Base-by-base conservation (phyloP, 2,329 filamentous ascomycete genomes). In the Claviceps sp. region DNA sequence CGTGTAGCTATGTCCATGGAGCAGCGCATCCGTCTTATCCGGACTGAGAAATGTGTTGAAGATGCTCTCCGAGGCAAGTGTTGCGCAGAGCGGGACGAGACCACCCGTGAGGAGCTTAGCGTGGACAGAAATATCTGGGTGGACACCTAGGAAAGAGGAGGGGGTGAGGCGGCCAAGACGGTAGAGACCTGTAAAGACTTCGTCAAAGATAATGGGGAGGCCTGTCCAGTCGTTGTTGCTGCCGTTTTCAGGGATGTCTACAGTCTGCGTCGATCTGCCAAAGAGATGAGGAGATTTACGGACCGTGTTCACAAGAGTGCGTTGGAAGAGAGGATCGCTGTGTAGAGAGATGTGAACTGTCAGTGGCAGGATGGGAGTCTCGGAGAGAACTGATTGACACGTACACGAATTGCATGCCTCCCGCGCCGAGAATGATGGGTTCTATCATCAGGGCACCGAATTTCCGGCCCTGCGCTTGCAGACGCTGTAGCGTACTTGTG, bases 1-100 rank as follows among this genome's bases (percentile, higher is more conserved):
- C 0, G 88, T 94, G 66, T 94, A 94, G 64, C 86, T 91, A 63
- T 94, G 88, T 0, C 88, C 88, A 58, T 94, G 88, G 3, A 94
- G 70, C 5, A 94, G 67, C 0, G 88, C 88, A 57, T 91, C 86
- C 0, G 78, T 80, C 68, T 93, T 94, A 47, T 88, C 81, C 1
- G 78, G 71, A 50, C 83, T 82, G 13, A 78, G 69, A 61, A 94
- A 94, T 0, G 80, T 78, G 1, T 79, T 61, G 64, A 89, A 93
- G 45, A 94, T 83, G 53, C 74, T 75, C 53, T 88, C 73, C 38
- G 84, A 88, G 0, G 88, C 86, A 4, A 86, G 69, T 0, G 88
- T 95, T 0, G 82, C 77, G 59, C 84, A 88, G 0, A 95, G 77
- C 0, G 88, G 88, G 0, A 94, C 69, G 0, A 93, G 68, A 0